Conservation (phyloP, 768 basidiomycete species). For the Mycena belliarum region DNA sequence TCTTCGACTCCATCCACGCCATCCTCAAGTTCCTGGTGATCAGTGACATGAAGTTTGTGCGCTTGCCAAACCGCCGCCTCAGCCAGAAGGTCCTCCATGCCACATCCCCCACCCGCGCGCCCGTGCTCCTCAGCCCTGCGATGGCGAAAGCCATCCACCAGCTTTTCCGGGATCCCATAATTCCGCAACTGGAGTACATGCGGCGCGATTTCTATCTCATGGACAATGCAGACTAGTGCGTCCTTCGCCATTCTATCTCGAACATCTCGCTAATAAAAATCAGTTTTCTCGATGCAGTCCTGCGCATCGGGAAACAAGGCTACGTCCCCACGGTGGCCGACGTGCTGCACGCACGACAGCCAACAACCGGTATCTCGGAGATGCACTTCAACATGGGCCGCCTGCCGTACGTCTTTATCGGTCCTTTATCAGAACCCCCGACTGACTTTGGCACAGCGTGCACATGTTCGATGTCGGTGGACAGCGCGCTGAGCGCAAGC, state of each 20-base stretch:
- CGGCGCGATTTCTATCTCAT: slow-evolving; percentile 86
- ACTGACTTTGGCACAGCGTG: no score
- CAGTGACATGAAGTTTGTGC: no score
- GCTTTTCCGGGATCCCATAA: slow-evolving; percentile 70
- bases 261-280: not conserved
- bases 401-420: no score
- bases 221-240: no score
- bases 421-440: no score
- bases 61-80: no score
- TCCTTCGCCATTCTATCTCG: not conserved
- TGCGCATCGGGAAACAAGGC: slow-evolving; percentile 78
- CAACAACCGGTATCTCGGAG: no score
- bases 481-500: no score
- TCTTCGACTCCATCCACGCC: no score
- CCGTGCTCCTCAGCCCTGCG: slow-evolving; percentile 54
- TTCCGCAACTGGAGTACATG: slow-evolving; percentile 51
- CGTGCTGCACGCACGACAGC: slow-evolving; percentile 80
- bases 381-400: no score
- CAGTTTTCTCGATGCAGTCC: slow-evolving; percentile 85
- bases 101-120: slow-evolving; percentile 43
- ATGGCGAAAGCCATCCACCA: slow-evolving; percentile 69
- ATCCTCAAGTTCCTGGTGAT: no score
- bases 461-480: no score
- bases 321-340: slow-evolving; percentile 87
- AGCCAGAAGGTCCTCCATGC: slow-evolving; percentile 64